phyloP scores from a whole-genome alignment of 148 eudicot genomes.

The Diospyros lotus region DNA sequence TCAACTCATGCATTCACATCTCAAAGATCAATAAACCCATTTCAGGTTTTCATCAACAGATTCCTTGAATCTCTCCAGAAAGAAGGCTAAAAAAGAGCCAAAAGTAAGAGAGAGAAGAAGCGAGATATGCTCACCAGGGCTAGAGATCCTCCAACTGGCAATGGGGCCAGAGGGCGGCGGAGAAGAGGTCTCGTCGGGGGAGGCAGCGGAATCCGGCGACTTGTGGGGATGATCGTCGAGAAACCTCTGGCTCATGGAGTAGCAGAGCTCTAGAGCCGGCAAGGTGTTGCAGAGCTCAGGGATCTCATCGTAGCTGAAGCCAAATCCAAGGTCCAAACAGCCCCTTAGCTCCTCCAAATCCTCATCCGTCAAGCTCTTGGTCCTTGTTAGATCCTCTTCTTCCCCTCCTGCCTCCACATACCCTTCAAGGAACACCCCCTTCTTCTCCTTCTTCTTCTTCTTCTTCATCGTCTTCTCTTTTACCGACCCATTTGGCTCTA shows the following conservation, averaged over 20 bases:
- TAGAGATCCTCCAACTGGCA: slow-evolving; percentile 70
- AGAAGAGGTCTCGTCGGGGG: slow-evolving; percentile 24
- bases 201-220: slow-evolving; percentile 16
- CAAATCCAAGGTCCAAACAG: slow-evolving; percentile 67
- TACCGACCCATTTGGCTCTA: slow-evolving; percentile 7
- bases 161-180: slow-evolving; percentile 30
- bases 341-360: slow-evolving; percentile 65
- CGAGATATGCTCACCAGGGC: slow-evolving; percentile 44
- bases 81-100: too few relatives aligned
- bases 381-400: slow-evolving; percentile 41
- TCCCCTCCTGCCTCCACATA: slow-evolving; percentile 32
- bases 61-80: too few relatives aligned
- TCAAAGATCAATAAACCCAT: too few relatives aligned
- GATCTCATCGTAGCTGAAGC: slow-evolving; percentile 64
- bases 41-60: too few relatives aligned
- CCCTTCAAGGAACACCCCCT: slow-evolving; percentile 52
- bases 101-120: background rate
- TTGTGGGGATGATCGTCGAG: slow-evolving; percentile 40
- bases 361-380: slow-evolving; percentile 60
- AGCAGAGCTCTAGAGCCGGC: slow-evolving; percentile 71
- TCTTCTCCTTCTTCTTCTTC: slow-evolving; percentile 19
- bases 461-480: slow-evolving; percentile 8
- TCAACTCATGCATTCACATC: too few relatives aligned
- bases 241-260: slow-evolving; percentile 68
- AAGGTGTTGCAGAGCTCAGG: slow-evolving; percentile 60